These are phyloP conservation scores for Chalciporus sp. DNA, from an alignment of 1,284 basidiomycete genomes.

Conservation along the genomic window DNA sequence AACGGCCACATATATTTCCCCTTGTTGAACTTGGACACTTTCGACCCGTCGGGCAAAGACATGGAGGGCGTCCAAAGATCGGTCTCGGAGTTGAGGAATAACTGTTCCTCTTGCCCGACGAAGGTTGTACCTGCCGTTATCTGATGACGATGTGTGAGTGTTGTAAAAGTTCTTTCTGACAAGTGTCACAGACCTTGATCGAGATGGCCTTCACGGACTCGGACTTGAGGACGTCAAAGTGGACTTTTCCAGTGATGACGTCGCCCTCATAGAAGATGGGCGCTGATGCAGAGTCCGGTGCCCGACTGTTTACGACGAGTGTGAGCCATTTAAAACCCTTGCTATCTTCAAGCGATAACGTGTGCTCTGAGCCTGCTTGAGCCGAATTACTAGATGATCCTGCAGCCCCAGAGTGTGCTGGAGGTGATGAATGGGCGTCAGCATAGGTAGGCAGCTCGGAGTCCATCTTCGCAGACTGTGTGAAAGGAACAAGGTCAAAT, in stretches of 20 bases:
- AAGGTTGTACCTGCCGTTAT: constrained; percentile 43
- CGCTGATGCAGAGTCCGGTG: constrained; percentile 33
- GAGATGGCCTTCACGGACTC: constrained; percentile 48
- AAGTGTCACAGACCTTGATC: constrained; percentile 36
- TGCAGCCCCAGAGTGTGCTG: neutral
- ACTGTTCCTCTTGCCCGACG: constrained; percentile 47
- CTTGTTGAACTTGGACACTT: constrained; percentile 37
- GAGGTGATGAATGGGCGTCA: neutral
- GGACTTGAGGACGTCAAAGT: constrained; percentile 45
- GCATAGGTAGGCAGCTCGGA: constrained; percentile 22
- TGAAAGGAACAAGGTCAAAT: neutral
- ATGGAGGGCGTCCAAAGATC: constrained; percentile 39
- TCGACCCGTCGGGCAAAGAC: constrained; percentile 23
- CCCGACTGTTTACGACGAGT: constrained; percentile 43
- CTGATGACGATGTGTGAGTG: constrained; percentile 22
- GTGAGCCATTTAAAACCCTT: constrained; percentile 47
- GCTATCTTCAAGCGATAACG: constrained; percentile 40
- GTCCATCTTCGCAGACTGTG: constrained; percentile 3
- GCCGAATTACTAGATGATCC: constrained; percentile 2
- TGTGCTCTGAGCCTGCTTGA: constrained; percentile 31
- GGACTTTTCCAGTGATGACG: constrained; percentile 45
- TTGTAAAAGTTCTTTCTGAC: constrained; percentile 1
- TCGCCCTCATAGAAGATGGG: constrained; percentile 49
- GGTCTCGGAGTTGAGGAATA: constrained; percentile 44
- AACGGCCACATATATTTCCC: constrained; percentile 51